Evolutionary conservation across 73 alveolate genomes (phyloP).

Genomic region (Stentor roeselii): DNA sequence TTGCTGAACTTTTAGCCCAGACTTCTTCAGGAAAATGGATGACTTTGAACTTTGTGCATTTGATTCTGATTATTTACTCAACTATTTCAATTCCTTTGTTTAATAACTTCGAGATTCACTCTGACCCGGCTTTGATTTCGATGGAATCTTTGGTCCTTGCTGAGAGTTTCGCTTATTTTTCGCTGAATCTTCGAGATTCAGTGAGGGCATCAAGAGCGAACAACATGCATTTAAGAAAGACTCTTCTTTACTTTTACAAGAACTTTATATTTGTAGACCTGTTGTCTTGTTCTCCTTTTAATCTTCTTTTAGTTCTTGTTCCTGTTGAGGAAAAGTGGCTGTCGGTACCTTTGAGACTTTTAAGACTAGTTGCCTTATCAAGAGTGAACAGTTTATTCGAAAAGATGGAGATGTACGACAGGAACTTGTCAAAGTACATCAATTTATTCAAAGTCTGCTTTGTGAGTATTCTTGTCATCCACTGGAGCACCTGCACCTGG

Average conservation of each 20-base stretch:
- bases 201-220: conserved; percentile 41
- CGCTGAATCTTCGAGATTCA: conserved; percentile 43
- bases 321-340: neutral
- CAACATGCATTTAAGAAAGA: conserved; percentile 22
- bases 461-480: conserved; percentile 41
- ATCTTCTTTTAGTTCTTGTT: conserved; percentile 38
- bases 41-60: conserved; percentile 31
- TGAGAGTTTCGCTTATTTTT: conserved; percentile 21
- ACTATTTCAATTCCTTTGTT: conserved; percentile 47
- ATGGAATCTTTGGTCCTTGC: conserved; percentile 36
- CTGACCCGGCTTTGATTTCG: neutral
- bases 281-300: conserved; percentile 49
- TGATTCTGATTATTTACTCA: conserved; percentile 36
- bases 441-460: conserved; percentile 32
- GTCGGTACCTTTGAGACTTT: conserved; percentile 25
- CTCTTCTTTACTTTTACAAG: conserved; percentile 28
- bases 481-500: conserved; percentile 58
- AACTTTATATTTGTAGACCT: conserved; percentile 42
- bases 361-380: conserved; percentile 34
- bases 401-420: conserved; percentile 33
- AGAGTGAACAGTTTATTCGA: conserved; percentile 33
- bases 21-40: conserved; percentile 13
- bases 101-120: conserved; percentile 37
- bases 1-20: neutral
- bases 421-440: conserved; percentile 18